A percentile compares a stretch with the other conserved stretches of the same genome.
Conservation (phyloP, 805 yeast genomes). For the Ogataea populi-albae region DNA sequence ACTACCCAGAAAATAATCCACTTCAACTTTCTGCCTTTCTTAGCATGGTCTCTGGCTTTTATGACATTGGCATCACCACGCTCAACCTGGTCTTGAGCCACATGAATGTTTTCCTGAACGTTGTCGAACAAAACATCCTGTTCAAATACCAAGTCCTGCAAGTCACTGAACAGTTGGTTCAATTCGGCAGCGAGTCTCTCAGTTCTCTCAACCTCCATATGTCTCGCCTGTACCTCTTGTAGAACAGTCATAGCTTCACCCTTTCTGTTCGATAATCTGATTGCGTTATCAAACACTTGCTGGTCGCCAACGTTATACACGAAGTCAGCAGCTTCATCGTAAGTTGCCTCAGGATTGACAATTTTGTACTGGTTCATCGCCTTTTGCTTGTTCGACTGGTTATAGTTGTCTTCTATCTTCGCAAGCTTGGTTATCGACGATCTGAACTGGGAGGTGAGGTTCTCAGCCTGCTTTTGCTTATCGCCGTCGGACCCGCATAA, state of each 20-base stretch:
- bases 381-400: conserved; percentile 78
- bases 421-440: conserved; percentile 83
- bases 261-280: conserved; percentile 79
- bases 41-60: conserved; percentile 84
- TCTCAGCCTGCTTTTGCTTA: conserved; percentile 87
- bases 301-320: conserved; percentile 81
- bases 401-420: conserved; percentile 79
- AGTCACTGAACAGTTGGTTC: conserved; percentile 90
- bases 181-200: conserved; percentile 95
- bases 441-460: conserved; percentile 80
- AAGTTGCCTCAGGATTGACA: conserved; percentile 82
- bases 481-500: conserved; percentile 69
- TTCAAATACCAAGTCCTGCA: conserved; percentile 94
- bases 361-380: conserved; percentile 92
- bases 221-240: conserved; percentile 94
- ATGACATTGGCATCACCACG: conserved; percentile 92
- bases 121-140: conserved; percentile 87
- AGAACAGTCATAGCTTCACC: conserved; percentile 95
- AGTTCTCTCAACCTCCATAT: conserved; percentile 89
- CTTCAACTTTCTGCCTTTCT: conserved; percentile 86
- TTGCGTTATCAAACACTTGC: conserved; percentile 93
- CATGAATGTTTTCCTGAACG: conserved; percentile 74
- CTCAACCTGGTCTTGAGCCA: conserved; percentile 88
- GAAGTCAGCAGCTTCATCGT: conserved; percentile 79
- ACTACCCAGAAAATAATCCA: conserved; percentile 76